These are phyloP conservation scores for Fabrea salina DNA, from an alignment of 169 alveolate genomes.

Conservation along the genomic window DNA sequence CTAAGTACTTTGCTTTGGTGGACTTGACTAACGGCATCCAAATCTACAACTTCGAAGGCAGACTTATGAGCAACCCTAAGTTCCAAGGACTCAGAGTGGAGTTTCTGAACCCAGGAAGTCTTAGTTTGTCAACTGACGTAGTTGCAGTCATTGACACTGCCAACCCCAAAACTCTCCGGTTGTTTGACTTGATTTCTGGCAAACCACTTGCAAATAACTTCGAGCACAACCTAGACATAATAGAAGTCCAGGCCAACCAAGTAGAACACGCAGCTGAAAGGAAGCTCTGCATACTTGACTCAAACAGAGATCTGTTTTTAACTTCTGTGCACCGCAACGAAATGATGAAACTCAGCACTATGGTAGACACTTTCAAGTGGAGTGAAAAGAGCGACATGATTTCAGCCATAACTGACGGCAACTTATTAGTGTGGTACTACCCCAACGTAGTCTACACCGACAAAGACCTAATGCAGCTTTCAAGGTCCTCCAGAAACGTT, in stretches of 20 bases:
- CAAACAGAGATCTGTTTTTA: conserved; percentile 75
- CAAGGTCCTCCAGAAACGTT: conserved; percentile 65
- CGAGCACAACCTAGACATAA: conserved; percentile 73
- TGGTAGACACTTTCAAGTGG: conserved; percentile 84
- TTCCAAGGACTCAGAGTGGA: conserved; percentile 72
- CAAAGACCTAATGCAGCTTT: conserved; percentile 64
- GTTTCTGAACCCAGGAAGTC: conserved; percentile 43
- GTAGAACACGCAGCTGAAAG: conserved; percentile 76
- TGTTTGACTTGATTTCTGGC: conserved; percentile 78
- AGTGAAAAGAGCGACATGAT: conserved; percentile 83
- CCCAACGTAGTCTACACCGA: conserved; percentile 84
- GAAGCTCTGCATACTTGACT: conserved; percentile 73
- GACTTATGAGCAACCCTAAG: conserved; percentile 72
- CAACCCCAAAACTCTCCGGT: conserved; percentile 62
- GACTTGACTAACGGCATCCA: conserved; percentile 66
- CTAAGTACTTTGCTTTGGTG: conserved; percentile 70
- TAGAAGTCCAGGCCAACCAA: conserved; percentile 70
- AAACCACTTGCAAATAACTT: conserved; percentile 58
- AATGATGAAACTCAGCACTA: conserved; percentile 66
- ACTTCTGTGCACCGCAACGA: conserved; percentile 79
- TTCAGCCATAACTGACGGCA: conserved; percentile 80
- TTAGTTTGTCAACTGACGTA: conserved; percentile 68
- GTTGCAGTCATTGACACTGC: conserved; percentile 71
- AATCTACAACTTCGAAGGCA: conserved; percentile 80
- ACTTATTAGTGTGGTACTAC: conserved; percentile 76